Conservation (phyloP, 164 flowering plant species). For the Kalanchoe fedtschenkoi region DNA sequence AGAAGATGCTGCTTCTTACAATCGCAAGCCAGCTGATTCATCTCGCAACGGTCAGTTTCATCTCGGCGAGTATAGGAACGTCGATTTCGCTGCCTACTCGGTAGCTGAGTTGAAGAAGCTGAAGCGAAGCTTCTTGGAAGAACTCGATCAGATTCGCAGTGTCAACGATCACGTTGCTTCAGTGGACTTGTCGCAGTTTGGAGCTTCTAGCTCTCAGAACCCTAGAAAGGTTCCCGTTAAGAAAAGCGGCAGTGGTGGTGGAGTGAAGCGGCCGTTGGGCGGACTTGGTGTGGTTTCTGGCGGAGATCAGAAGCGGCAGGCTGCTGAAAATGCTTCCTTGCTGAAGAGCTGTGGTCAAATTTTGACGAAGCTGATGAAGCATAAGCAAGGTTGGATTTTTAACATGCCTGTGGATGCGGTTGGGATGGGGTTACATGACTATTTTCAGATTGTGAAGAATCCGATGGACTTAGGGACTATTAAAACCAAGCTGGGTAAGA, state of each 20-base stretch:
- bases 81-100: slow-evolving; percentile 30
- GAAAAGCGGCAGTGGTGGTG: slow-evolving; percentile 30
- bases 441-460: slow-evolving; percentile 43
- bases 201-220: slow-evolving; percentile 18
- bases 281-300: slow-evolving; percentile 9
- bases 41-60: slow-evolving; percentile 11
- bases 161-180: slow-evolving; percentile 43
- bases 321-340: slow-evolving; percentile 16
- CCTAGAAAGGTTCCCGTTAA: slow-evolving; percentile 9
- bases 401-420: slow-evolving; percentile 61
- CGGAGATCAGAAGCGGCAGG: slow-evolving; percentile 24
- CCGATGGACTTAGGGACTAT: slow-evolving; percentile 96
- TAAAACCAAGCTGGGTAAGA: slow-evolving; percentile 36
- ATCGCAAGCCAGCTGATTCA: slow-evolving; percentile 13
- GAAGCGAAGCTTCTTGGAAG: slow-evolving; percentile 30
- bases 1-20: slow-evolving; percentile 45
- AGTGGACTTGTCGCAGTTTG: slow-evolving; percentile 16
- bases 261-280: slow-evolving; percentile 34
- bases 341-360: slow-evolving; percentile 51
- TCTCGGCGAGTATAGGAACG: slow-evolving; percentile 19
- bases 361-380: slow-evolving; percentile 56
- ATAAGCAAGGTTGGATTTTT: slow-evolving; percentile 53
- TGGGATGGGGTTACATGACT: slow-evolving; percentile 65
- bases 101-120: slow-evolving; percentile 42
- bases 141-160: slow-evolving; percentile 49